phyloP scores from a whole-genome alignment of 768 basidiomycete genomes.

The Mycena rosella region DNA sequence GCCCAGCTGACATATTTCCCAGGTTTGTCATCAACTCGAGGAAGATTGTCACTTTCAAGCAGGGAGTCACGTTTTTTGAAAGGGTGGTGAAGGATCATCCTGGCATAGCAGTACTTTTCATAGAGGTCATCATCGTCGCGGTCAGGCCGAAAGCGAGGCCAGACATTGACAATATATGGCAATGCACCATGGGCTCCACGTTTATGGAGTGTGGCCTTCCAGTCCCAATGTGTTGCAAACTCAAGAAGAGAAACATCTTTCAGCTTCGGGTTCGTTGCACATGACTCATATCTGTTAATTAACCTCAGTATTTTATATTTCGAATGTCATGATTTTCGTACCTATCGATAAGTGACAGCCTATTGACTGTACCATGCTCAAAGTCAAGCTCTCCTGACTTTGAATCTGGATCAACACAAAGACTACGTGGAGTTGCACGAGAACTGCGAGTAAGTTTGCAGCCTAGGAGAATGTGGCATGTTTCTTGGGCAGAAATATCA shows the following conservation, averaged over 20 bases:
- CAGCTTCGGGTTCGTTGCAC: neutral
- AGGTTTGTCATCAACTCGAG: too few species aligned
- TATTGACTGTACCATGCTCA: neutral
- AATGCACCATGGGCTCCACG: constrained; percentile 13
- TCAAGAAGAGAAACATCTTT: constrained; percentile 1
- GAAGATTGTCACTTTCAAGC: neutral
- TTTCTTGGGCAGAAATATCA: constrained; percentile 31
- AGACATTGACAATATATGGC: constrained; percentile 28
- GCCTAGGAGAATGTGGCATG: constrained; percentile 29
- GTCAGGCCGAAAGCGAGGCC: neutral
- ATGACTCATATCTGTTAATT: constrained; percentile 1
- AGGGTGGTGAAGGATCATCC: constrained; percentile 12
- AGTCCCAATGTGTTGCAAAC: constrained; percentile 21
- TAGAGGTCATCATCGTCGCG: neutral
- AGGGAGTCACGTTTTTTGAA: neutral
- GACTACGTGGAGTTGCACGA: neutral
- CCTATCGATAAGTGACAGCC: neutral
- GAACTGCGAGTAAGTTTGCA: constrained; percentile 10
- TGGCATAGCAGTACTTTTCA: constrained; percentile 9
- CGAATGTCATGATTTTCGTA: neutral
- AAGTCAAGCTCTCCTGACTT: constrained; percentile 8
- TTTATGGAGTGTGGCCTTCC: neutral
- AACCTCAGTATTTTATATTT: neutral
- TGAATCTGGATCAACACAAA: constrained; percentile 22
- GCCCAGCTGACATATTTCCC: constrained; percentile 24